Percentiles rank a stretch among this genome's conserved stretches.
Evolutionary conservation across 2,329 filamentous ascomycete genomes (phyloP).

Genomic region (Helotiales sp.): DNA sequence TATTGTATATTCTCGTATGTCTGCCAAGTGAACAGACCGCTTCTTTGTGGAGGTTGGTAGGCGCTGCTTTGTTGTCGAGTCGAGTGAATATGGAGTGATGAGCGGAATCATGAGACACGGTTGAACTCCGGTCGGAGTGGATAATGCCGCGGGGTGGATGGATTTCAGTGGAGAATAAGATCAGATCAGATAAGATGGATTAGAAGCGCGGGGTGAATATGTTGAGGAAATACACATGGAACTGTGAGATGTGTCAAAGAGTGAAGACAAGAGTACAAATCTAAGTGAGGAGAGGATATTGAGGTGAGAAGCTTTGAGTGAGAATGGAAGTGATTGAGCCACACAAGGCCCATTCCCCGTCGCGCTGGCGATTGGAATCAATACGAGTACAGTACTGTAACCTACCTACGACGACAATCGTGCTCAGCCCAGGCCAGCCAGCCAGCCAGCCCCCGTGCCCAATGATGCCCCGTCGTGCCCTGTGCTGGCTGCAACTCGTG

Average conservation of each 20-base stretch:
- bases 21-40: conserved; percentile 10
- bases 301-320: not conserved
- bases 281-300: not conserved
- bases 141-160: not conserved
- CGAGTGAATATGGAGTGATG: not conserved
- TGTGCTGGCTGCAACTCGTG: not conserved
- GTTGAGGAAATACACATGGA: not conserved
- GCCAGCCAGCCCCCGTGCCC: conserved; percentile 1
- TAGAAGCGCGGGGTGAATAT: not conserved
- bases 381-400: too few species aligned
- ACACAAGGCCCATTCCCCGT: too few species aligned
- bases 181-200: conserved; percentile 11
- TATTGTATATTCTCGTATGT: not conserved
- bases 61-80: conserved; percentile 3
- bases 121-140: conserved; percentile 7
- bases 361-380: not conserved
- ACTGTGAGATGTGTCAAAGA: not conserved
- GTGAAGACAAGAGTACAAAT: not conserved
- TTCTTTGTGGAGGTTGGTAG: conserved; percentile 6
- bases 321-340: not conserved
- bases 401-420: too few species aligned
- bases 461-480: not conserved
- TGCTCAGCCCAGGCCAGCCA: not conserved
- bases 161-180: not conserved
- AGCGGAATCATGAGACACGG: not conserved